phyloP scores from a whole-genome alignment of 2,329 filamentous ascomycete genomes.

The Xylariaceae sp. region DNA sequence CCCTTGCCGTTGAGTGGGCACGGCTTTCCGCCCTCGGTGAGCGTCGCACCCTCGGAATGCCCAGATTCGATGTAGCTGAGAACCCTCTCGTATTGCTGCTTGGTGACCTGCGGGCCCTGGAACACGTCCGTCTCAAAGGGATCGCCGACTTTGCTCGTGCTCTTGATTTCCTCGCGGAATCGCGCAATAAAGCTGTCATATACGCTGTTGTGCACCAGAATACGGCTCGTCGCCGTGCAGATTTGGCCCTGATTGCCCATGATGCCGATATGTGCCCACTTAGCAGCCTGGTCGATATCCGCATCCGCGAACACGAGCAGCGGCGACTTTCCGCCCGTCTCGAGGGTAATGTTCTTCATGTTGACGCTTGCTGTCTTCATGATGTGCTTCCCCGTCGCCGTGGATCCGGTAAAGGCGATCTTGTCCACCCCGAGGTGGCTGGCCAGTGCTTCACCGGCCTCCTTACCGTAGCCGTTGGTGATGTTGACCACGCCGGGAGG shows the following conservation, averaged over 20 bases:
- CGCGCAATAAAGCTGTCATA: constrained; percentile 57
- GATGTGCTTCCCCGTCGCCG: constrained; percentile 63
- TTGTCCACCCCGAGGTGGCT: constrained; percentile 66
- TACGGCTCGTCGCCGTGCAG: constrained; percentile 58
- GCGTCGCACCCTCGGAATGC: constrained; percentile 63
- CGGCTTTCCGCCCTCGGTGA: constrained; percentile 53
- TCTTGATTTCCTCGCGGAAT: constrained; percentile 55
- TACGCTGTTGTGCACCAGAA: constrained; percentile 57
- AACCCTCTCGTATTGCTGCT: constrained; percentile 64
- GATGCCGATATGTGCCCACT: constrained; percentile 46
- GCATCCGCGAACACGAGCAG: constrained; percentile 61
- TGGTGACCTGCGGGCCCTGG: constrained; percentile 70
- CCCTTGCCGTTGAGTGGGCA: constrained; percentile 38
- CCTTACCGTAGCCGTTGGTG: constrained; percentile 63
- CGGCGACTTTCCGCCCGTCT: constrained; percentile 63
- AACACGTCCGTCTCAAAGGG: constrained; percentile 64
- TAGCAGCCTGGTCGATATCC: constrained; percentile 62
- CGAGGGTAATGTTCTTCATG: constrained; percentile 60
- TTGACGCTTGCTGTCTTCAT: constrained; percentile 69
- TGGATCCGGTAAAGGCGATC: constrained; percentile 74
- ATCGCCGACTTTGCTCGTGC: constrained; percentile 60
- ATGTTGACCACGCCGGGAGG: constrained; percentile 74
- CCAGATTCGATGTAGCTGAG: constrained; percentile 64
- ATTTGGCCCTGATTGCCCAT: constrained; percentile 60
- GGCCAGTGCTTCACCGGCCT: constrained; percentile 63